Conservation (phyloP, 1,284 basidiomycete species). For the Vanrija pseudolonga region DNA sequence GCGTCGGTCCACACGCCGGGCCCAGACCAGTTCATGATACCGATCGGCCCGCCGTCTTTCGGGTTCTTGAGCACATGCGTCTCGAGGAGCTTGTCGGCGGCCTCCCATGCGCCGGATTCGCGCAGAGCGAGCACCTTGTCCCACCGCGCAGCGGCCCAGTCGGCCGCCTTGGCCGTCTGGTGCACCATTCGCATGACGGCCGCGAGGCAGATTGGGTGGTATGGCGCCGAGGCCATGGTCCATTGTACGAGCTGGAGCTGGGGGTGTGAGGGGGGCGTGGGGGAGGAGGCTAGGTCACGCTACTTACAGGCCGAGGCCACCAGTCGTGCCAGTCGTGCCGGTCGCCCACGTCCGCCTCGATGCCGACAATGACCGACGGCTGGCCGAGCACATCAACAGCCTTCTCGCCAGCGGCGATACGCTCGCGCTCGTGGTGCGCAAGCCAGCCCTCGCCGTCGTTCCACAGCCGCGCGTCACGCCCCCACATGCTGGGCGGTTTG, state of each 20-base stretch:
- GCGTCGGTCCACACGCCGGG: conserved; percentile 49
- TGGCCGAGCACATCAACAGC: conserved; percentile 27
- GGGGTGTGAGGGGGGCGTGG: background rate
- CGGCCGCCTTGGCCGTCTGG: conserved; percentile 32
- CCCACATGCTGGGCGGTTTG: conserved; percentile 40
- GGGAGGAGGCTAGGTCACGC: too few relatives aligned
- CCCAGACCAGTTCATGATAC: conserved; percentile 49
- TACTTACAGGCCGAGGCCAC: conserved; percentile 48
- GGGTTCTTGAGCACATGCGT: conserved; percentile 30
- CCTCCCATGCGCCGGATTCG: conserved; percentile 22
- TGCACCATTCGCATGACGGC: conserved; percentile 40
- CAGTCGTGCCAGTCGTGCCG: conserved; percentile 48
- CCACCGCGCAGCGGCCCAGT: conserved; percentile 32
- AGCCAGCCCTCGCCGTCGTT: conserved; percentile 42
- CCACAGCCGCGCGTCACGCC: conserved; percentile 27
- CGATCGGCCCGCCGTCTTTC: conserved; percentile 39
- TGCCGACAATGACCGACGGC: conserved; percentile 46
- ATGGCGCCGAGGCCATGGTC: conserved; percentile 46
- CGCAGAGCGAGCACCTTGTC: conserved; percentile 16
- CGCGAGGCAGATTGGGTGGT: conserved; percentile 42
- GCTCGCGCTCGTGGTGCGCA: conserved; percentile 8
- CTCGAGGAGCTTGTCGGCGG: conserved; percentile 21
- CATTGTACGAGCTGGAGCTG: conserved; percentile 51
- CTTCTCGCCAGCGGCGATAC: conserved; percentile 23
- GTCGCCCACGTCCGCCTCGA: conserved; percentile 50